These are phyloP conservation scores for Aspergillus affinis DNA, from an alignment of 495 filamentous ascomycete species.

Conservation along the genomic window DNA sequence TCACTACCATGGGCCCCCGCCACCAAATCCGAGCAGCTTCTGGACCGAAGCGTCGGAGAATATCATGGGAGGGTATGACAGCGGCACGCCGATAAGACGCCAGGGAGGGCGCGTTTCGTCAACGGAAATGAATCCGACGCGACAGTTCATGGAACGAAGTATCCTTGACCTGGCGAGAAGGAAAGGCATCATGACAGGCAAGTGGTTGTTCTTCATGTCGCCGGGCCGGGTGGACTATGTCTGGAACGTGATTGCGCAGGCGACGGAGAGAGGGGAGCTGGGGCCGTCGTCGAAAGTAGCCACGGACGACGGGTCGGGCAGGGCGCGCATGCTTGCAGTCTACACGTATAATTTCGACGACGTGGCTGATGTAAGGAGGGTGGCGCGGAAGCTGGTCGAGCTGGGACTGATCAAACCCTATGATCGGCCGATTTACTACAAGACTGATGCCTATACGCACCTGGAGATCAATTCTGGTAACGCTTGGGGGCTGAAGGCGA, in stretches of 20 bases:
- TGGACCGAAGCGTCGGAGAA: neutral
- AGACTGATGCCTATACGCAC: constrained; percentile 76
- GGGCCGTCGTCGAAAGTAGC: constrained; percentile 71
- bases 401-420: constrained; percentile 55
- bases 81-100: neutral
- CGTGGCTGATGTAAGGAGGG: constrained; percentile 62
- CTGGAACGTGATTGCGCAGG: constrained; percentile 65
- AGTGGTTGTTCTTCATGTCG: constrained; percentile 82
- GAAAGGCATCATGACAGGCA: constrained; percentile 59
- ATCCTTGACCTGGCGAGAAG: constrained; percentile 57
- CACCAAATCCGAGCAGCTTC: neutral
- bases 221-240: constrained; percentile 54
- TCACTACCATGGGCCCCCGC: constrained; percentile 12
- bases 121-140: constrained; percentile 49
- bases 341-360: constrained; percentile 77
- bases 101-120: neutral
- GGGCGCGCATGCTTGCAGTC: constrained; percentile 62
- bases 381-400: constrained; percentile 57
- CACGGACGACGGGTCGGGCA: constrained; percentile 43
- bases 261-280: constrained; percentile 61
- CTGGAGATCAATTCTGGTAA: constrained; percentile 67
- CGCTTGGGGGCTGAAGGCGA: constrained; percentile 64
- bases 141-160: constrained; percentile 47
- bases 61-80: neutral
- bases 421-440: constrained; percentile 68